Conservation (phyloP, 2,329 filamentous ascomycete species). For the Drechslerella stenobrocha region DNA sequence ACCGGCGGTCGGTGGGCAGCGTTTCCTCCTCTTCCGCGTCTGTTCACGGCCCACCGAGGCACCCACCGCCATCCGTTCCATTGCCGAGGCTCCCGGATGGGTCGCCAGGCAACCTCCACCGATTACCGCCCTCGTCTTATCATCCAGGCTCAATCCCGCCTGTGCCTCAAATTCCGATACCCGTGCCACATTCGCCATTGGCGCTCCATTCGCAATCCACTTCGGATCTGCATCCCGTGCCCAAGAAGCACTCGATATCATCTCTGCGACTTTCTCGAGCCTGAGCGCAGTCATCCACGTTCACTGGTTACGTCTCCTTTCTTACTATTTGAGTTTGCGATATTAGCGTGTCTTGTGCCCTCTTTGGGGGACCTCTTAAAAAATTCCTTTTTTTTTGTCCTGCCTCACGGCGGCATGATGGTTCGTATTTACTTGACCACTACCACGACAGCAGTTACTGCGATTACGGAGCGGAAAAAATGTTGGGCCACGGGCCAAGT, state of each 20-base stretch:
- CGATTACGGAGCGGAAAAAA: constrained; percentile 17
- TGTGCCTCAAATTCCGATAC: constrained; percentile 44
- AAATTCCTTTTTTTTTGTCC: too few species aligned
- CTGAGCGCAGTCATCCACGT: constrained; percentile 16
- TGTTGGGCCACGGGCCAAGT: constrained; percentile 37
- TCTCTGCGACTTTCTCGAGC: constrained; percentile 25
- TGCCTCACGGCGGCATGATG: constrained; percentile 31
- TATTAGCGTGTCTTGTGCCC: constrained; percentile 35
- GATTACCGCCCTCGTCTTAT: constrained; percentile 32
- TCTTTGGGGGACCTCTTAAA: constrained; percentile 11
- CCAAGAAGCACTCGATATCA: constrained; percentile 33
- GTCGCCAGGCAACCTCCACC: constrained; percentile 31
- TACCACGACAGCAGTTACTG: constrained; percentile 25
- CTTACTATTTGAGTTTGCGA: constrained; percentile 42
- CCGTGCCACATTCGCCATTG: constrained; percentile 43
- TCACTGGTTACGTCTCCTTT: constrained; percentile 7
- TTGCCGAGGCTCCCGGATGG: constrained; percentile 38
- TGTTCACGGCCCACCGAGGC: constrained; percentile 45
- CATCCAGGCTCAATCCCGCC: constrained; percentile 32
- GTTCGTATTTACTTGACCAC: constrained; percentile 17
- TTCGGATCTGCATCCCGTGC: constrained; percentile 24
- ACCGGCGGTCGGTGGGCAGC: constrained; percentile 39
- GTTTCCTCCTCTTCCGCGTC: constrained; percentile 42
- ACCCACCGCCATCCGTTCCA: constrained; percentile 42
- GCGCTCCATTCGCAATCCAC: constrained; percentile 47